Base-by-base conservation (phyloP, 2,329 filamentous ascomycete genomes). In the Paecilomyces niveus region DNA sequence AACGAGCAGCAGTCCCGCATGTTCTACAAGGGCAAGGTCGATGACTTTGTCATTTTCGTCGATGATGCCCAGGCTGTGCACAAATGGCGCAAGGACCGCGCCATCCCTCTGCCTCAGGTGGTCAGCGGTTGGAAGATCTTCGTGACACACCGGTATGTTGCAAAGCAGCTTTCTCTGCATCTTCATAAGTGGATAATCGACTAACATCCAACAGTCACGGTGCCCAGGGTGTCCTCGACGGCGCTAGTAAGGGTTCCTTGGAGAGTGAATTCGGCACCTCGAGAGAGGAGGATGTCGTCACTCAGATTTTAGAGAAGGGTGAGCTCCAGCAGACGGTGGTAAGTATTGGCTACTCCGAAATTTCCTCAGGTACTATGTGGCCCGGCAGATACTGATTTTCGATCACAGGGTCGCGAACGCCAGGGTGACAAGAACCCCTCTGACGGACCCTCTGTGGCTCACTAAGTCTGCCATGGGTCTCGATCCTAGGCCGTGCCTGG, bases 61-160 rank as follows among this genome's bases (percentile, higher is more conserved):
- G 85, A 88, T 56, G 81, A 80, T 61, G 70, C 58, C n/a, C 10
- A 55, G 0, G 26, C 61, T 9, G 57, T 60, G 22, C 55, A 89
- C 76, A 87, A 93, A 75, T 97, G 93, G 93, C 85, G 87, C 80
- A 79, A 73, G 3, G 93, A 97, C 80, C 86, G 85, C 71, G 87
- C 83, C 31, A 80, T 94, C 31, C 89, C 94, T 39, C 79, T 97
- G 54, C 83, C 89, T 1, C 87, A 97, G 69, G 92, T 99, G 58
- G 83, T 97, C 58, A 90, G 87, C 59, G 83, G 89, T 7, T 97
- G 90, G 82, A 90, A 96, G 82, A 82, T 99, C 70, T 96, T 96
- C 70, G 80, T 89, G 51, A 96, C 92, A 35, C 89, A 95, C 80
- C 89, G 88, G 92, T 97, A 83, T 79, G 89, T 80, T 58, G 18